phyloP scores from a whole-genome alignment of 2,329 filamentous ascomycete genomes.

The Diaporthe eres region DNA sequence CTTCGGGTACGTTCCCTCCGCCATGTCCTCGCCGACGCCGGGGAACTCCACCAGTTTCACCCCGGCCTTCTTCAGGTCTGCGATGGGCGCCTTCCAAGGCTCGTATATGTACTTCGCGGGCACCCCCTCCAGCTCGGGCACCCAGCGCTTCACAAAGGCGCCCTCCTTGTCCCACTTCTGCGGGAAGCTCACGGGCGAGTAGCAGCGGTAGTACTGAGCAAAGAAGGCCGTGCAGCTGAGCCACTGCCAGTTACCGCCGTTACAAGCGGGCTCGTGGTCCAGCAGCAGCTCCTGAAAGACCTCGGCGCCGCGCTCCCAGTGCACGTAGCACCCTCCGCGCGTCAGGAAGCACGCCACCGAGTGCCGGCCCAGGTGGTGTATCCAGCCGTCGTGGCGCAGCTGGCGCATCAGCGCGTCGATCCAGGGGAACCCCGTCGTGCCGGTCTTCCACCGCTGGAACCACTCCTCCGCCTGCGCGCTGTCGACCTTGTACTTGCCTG shows the following conservation, averaged over 20 bases:
- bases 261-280: conserved; percentile 82
- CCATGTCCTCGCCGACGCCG: conserved; percentile 54
- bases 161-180: conserved; percentile 83
- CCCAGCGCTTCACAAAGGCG: conserved; percentile 72
- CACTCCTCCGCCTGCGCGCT: conserved; percentile 72
- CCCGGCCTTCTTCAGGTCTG: conserved; percentile 76
- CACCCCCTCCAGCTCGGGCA: conserved; percentile 75
- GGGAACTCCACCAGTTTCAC: conserved; percentile 61
- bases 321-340: conserved; percentile 81
- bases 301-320: conserved; percentile 84
- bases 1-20: conserved; percentile 74
- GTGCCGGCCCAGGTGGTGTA: conserved; percentile 83
- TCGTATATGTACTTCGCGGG: conserved; percentile 83
- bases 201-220: conserved; percentile 78
- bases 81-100: conserved; percentile 80
- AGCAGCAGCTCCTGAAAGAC: conserved; percentile 84
- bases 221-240: conserved; percentile 83
- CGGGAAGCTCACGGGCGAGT: conserved; percentile 79
- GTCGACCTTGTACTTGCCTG: conserved; percentile 74
- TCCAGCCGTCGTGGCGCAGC: conserved; percentile 80
- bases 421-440: conserved; percentile 82
- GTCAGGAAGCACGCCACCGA: conserved; percentile 87
- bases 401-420: conserved; percentile 87
- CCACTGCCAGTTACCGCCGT: conserved; percentile 86
- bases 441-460: conserved; percentile 78